Percentiles rank a stretch among this genome's conserved stretches.
phyloP scores from a whole-genome alignment of 306 rosid species.

The Rosa lucieae region DNA sequence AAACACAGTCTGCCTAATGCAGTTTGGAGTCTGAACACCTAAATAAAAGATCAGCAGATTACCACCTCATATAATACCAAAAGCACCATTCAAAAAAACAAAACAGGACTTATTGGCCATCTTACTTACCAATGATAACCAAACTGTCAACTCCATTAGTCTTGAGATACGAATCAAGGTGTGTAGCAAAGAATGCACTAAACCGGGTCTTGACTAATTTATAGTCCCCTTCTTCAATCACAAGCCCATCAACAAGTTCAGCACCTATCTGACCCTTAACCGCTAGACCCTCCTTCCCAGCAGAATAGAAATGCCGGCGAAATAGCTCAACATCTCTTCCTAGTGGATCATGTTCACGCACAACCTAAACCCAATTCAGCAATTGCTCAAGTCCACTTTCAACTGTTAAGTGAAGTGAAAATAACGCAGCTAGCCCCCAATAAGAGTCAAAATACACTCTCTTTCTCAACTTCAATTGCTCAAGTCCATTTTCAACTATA shows the following conservation, averaged over 20 bases:
- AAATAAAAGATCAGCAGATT: slow-evolving; percentile 17
- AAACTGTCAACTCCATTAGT: slow-evolving; percentile 57
- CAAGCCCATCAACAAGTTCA: slow-evolving; percentile 75
- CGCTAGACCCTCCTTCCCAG: slow-evolving; percentile 53
- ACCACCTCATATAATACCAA: slow-evolving; percentile 6
- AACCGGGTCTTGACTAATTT: slow-evolving; percentile 83
- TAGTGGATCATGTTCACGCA: slow-evolving; percentile 77
- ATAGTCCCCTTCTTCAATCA: slow-evolving; percentile 76
- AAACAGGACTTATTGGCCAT: slow-evolving; percentile 1
- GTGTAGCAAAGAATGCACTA: slow-evolving; percentile 87
- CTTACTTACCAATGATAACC: slow-evolving; percentile 61
- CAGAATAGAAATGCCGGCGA: slow-evolving; percentile 58
- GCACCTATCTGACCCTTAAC: slow-evolving; percentile 64
- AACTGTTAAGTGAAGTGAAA: neutral
- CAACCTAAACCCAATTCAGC: slow-evolving; percentile 44
- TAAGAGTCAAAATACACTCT: neutral
- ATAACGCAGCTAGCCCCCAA: neutral
- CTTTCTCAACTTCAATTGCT: neutral
- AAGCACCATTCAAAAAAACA: neutral
- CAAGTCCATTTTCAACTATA: neutral
- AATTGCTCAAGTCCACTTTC: neutral
- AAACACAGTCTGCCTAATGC: slow-evolving; percentile 86
- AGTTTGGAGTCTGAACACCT: slow-evolving; percentile 98
- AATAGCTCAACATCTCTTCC: slow-evolving; percentile 93
- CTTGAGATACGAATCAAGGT: slow-evolving; percentile 73